Base-by-base conservation (phyloP, 2,329 filamentous ascomycete genomes). In the Penicillium polonicum region DNA sequence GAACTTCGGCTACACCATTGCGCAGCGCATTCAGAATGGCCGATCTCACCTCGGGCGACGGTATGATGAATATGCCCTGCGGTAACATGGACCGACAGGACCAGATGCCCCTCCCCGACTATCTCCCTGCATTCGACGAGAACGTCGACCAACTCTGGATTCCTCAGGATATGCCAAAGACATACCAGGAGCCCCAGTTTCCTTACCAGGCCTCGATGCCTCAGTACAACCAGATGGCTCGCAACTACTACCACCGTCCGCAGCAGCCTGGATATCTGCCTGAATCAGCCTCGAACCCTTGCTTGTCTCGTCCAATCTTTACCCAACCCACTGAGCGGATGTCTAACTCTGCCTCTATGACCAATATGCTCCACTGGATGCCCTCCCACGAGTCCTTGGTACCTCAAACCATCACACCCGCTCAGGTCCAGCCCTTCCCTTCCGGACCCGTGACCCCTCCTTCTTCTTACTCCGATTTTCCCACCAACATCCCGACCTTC, bases 141-240 rank as follows among this genome's bases (percentile, higher is more conserved):
- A 72, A 70, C 35, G 68, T 70, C 25, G 74, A 76, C 19, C 72
- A 73, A 53, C 70, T 75, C 46, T 75, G 72, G 69, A 68, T 75
- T 21, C 70, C 69, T 2, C 68, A 72, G 12, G 72, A 75, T 23
- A 66, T 72, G 12, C 67, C 71, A 9, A 76, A 76, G 60, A 64
- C 70, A 3, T 75, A 72, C 49, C 72, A 74, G 2, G 66, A 70
- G n/a, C 57, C 62, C 3, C 58, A 60, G 27, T 71, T 76, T 23
- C 68, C 70, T 19, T 76, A 69, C 38, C 74, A 70, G 33, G 65
- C 71, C 4, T 55, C 65, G 4, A 72, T 75, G 72, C 64, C 65
- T 8, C 71, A 73, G 35, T 76, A 75, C 50, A 66, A 69, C 27
- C 66, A 68, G 4, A 73, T 75, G 72, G 62, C 65, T 12, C 72